Evolutionary conservation across 192 early-diverging fungal genomes (phyloP), one percentile per base, ranked within the genome.

Genomic region (Coemansia sp.): DNA sequence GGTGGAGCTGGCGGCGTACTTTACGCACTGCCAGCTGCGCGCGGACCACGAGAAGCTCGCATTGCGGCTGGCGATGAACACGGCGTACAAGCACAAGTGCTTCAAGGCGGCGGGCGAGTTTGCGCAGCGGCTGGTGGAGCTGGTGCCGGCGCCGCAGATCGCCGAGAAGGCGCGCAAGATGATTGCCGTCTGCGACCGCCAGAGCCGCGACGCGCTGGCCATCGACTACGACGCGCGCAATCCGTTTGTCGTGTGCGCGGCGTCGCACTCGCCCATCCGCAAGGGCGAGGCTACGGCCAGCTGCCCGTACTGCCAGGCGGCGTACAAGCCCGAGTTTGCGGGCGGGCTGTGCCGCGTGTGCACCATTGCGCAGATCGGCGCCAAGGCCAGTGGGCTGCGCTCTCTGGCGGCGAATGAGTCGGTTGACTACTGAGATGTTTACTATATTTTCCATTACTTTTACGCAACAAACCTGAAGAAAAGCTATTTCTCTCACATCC

Each of bases 211-310:
- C 79, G 89, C 89, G 69, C 86, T 96, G 27, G 64, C 85, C 20
- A 73, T 99, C 19, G 89, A 95, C 43, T 99, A 98, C 74, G 94
- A 96, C 72, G 94, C 94, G 73, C 95, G 92, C 86, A 98, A 96
- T 73, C 94, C 96, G 59, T 97, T 98, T 73, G 89, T 90, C 3
- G 79, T 96, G 3, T 98, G 96, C 71, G 93, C 85, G 12, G 85
- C 86, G 36, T 91, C 94, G 27, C 93, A 88, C 66, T 87, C 91
- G 35, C 95, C 98, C 6, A 98, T 99, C 64, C 94, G 96, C 85
- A 86, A 87, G 42, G 96, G 95, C 45, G 92, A 89, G 40, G 88
- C 94, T 9, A 79, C 83, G 6, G 86, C 89, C 12, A 75, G 87
- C 41, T 99, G 98, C 74, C 89, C 94, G 19, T 97, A 90, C 85